Evolutionary conservation across 345 rosid species (phyloP), one percentile per base, ranked within the genome.

Genomic region (Murraya paniculata): DNA sequence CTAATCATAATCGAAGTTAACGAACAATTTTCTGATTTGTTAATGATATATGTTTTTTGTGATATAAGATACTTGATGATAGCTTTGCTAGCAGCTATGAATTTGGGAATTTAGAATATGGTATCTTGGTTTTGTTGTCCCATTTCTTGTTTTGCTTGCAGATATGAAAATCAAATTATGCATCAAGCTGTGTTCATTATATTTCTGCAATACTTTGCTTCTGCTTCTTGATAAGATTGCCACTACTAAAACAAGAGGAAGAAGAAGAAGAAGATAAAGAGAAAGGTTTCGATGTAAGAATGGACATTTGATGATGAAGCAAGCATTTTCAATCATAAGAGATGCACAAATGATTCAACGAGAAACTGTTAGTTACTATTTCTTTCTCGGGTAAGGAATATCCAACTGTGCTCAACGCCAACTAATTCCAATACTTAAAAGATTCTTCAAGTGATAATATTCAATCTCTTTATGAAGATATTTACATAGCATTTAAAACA

Each of bases 401-500:
- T 38, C 56, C 60, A 76, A 65, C 35, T 10, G 27, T 31, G 25
- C 27, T 53, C 55, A 56, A 58, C 30, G 4, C 56, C 57, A 41
- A 31, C 70, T 80, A 57, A 27, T 62, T 77, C 56, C 74, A 72
- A 8, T 53, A 53, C 57, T 18, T 39, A 1, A 41, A 41, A 45
- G 21, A 53, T 5, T 31, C 24, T 8, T 39, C 67, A 57, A 59
- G 61, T 11, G 61, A 64, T 22, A 58, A 24, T 27, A 64, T 57
- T 36, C 84, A 53, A 21, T 35, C 71, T 39, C 73, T 61, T 25
- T 25, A 13, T 55, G 64, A 57, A 7, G 65, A 57, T 72, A 77
- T 77, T 77, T 81, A 77, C 74, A 72, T 11, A 53, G 73, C 33
- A 41, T 76, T 65, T 31, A 9, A 73, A 27, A 73, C 68, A 50